Evolutionary conservation across 2,329 filamentous ascomycete genomes (phyloP), one percentile per base, ranked within the genome.

Genomic region (Fusarium pseudocircinatum): DNA sequence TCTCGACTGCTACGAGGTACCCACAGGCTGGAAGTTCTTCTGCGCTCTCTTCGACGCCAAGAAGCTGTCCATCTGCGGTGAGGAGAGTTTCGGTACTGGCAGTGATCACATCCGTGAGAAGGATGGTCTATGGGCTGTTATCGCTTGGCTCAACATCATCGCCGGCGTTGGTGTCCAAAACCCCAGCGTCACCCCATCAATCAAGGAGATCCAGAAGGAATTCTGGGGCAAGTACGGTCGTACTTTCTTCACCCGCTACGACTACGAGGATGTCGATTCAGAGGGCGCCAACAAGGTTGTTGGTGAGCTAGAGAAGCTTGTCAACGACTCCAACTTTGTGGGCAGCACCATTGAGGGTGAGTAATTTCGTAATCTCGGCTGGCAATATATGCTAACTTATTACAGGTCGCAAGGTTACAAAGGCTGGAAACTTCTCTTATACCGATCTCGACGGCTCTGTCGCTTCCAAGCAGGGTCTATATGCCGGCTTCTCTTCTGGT

Each of bases 81-180:
- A 99, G 85, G 96, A 99, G 88, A 96, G 93, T 74, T 99, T 99
- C 83, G 96, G 96, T 76, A 99, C 96, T 16, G 96, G 96, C 43
- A 97, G 94, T 84, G 98, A 99, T 87, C 96, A 99, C 85, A 97
- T 99, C 81, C 94, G 96, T 78, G 96, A 99, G 87, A 99, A 99
- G 90, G 96, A 99, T 80, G 96, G 96, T 71, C 89, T 99, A 46
- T 99, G 96, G 96, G 96, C 96, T 69, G 90, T 99, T 71, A 93
- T 98, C 60, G 96, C 96, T 37, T 99, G 96, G 96, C 87, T 99
- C 79, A 99, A 99, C 88, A 97, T 99, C 83, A 97, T 99, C 79
- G 96, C 96, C 70, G 96, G 94, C 75, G 91, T 98, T 53, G 95
- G 95, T 74, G 91, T 96, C 82, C 89, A 94, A 82, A 92, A 92